Percentiles rank a stretch among this genome's conserved stretches.
phyloP scores from a whole-genome alignment of 176 grass and related monocot species.

The Canna indica region DNA sequence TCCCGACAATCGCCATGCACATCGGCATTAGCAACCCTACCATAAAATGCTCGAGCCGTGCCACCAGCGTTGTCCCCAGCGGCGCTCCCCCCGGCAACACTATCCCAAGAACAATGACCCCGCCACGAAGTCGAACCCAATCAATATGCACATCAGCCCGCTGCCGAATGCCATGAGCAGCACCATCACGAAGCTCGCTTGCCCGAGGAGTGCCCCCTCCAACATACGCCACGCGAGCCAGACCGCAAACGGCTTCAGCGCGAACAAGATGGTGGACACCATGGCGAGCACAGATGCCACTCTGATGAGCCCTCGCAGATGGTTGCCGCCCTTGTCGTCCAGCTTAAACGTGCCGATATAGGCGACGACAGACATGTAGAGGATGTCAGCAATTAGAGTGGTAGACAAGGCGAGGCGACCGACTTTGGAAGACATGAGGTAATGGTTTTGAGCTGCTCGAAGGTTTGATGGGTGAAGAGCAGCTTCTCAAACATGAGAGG shows the following conservation, averaged over 20 bases:
- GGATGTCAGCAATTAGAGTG: background rate
- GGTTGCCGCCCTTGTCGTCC: too few species aligned
- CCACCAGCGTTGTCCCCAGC: constrained; percentile 64
- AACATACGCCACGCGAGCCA: too few species aligned
- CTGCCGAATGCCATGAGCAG: constrained; percentile 37
- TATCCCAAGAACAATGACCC: constrained; percentile 60
- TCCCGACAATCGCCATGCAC: constrained; percentile 49
- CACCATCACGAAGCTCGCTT: constrained; percentile 50
- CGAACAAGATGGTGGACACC: too few species aligned
- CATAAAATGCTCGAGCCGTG: constrained; percentile 69
- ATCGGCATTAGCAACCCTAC: constrained; percentile 58
- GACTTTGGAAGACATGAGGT: constrained; percentile 24
- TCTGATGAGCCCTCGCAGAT: too few species aligned
- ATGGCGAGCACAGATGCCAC: too few species aligned
- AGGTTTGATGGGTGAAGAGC: background rate
- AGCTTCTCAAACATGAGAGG: background rate
- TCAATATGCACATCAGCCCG: constrained; percentile 36
- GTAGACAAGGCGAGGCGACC: constrained; percentile 34
- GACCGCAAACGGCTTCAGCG: too few species aligned
- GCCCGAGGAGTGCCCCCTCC: constrained; percentile 45
- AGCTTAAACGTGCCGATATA: constrained; percentile 9
- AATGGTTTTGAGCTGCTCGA: constrained; percentile 5
- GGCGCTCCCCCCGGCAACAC: constrained; percentile 73
- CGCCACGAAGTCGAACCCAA: constrained; percentile 24
- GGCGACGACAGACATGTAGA: background rate